These are phyloP conservation scores for Gonapodya sp. DNA, from an alignment of 192 early-diverging fungal species.

Conservation along the genomic window DNA sequence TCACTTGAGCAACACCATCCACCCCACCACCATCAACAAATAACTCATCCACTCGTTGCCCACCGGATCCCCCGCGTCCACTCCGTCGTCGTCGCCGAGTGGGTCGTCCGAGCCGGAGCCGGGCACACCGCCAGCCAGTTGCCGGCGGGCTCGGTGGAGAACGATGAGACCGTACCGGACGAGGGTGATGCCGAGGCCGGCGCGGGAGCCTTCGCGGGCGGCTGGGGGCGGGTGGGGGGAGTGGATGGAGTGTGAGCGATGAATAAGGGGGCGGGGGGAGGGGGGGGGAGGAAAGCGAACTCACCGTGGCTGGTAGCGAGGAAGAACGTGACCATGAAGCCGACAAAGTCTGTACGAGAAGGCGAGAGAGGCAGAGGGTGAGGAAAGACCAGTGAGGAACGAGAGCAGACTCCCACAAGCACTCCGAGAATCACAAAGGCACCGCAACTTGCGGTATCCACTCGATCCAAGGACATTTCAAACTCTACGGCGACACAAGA, in stretches of 20 bases:
- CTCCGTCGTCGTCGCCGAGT: neutral
- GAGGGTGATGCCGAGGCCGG: slow-evolving; percentile 72
- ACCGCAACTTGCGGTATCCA: too few relatives aligned
- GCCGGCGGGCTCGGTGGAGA: slow-evolving; percentile 18
- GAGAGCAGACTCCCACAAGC: too few relatives aligned
- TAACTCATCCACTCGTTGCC: neutral
- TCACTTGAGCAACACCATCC: neutral
- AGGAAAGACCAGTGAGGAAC: neutral
- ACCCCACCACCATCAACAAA: neutral
- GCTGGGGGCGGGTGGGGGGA: neutral
- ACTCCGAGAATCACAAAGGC: too few relatives aligned
- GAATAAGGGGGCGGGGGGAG: too few relatives aligned
- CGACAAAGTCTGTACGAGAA: slow-evolving; percentile 45
- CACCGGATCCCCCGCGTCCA: neutral
- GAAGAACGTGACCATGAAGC: slow-evolving; percentile 85
- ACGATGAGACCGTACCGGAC: slow-evolving; percentile 68
- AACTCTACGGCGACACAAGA: too few relatives aligned
- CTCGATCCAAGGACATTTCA: too few relatives aligned
- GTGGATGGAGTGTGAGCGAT: neutral
- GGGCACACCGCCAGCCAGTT: neutral
- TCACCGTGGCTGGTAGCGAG: slow-evolving; percentile 85
- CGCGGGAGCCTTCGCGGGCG: slow-evolving; percentile 48
- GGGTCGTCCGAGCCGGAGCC: neutral
- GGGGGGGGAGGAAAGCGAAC: neutral
- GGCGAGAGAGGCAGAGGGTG: neutral